These are phyloP conservation scores for Castanea mollissima DNA, from an alignment of 306 rosid genomes.

Conservation along the genomic window DNA sequence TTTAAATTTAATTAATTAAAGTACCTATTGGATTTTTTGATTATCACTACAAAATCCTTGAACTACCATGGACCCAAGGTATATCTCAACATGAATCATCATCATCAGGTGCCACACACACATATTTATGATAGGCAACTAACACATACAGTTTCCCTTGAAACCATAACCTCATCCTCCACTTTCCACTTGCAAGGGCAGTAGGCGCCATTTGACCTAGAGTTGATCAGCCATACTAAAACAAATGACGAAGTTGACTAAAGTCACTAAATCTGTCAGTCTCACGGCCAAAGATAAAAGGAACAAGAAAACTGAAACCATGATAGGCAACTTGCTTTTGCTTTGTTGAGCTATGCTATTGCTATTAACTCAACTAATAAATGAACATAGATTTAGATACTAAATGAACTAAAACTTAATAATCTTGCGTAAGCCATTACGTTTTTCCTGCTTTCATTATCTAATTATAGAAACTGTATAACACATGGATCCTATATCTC, in stretches of 20 bases:
- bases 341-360: background rate
- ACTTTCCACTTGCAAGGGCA: too few species aligned
- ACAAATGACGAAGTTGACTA: background rate
- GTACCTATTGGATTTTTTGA: too few species aligned
- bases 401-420: background rate
- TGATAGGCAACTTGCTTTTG: background rate
- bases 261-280: background rate
- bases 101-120: background rate
- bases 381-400: background rate
- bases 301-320: too few species aligned
- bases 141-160: too few species aligned
- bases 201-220: too few species aligned
- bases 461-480: too few species aligned
- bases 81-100: background rate
- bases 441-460: too few species aligned
- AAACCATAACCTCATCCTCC: too few species aligned
- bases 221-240: too few species aligned
- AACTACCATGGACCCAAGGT: background rate
- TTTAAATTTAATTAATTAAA: background rate
- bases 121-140: too few species aligned
- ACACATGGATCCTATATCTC: too few species aligned
- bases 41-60: background rate
- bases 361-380: background rate
- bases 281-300: background rate
- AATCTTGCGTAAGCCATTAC: too few species aligned